These are phyloP conservation scores for Carpinus viminea DNA, from an alignment of 306 rosid genomes.

Conservation along the genomic window DNA sequence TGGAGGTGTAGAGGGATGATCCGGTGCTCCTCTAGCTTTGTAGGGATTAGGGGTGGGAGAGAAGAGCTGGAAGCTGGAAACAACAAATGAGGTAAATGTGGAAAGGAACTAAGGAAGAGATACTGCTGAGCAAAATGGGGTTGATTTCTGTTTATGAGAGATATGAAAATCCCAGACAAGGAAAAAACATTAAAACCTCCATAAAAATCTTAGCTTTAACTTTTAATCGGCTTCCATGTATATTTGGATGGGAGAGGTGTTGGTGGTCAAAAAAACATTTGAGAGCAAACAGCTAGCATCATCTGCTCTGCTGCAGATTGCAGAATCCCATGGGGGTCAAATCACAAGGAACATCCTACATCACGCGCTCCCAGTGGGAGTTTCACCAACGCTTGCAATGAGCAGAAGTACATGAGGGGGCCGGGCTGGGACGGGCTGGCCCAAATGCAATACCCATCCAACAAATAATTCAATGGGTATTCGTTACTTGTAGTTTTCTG, in stretches of 20 bases:
- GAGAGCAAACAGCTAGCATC: not conserved
- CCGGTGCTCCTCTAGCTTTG: slow-evolving; percentile 8
- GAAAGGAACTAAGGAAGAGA: slow-evolving; percentile 9
- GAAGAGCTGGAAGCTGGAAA: not conserved
- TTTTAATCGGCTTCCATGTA: slow-evolving; percentile 4
- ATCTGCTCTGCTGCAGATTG: not conserved
- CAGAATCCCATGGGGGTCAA: not conserved
- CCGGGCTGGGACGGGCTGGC: no score
- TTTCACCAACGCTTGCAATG: no score
- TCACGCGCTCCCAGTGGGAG: no score
- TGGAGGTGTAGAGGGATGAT: not conserved
- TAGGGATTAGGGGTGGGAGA: not conserved
- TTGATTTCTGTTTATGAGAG: slow-evolving; percentile 37
- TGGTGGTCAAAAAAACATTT: not conserved
- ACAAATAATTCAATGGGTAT: no score
- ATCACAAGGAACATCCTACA: not conserved
- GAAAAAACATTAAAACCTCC: slow-evolving; percentile 20
- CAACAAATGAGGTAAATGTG: not conserved
- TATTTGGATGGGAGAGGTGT: not conserved
- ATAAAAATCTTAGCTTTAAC: not conserved
- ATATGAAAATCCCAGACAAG: slow-evolving; percentile 33
- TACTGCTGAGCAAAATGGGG: slow-evolving; percentile 19
- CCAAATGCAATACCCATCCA: no score
- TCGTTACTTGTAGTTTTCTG: no score
- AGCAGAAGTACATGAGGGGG: no score